Conservation (phyloP, 306 rosid genomes). For the Gastrolobium villosum region DNA sequence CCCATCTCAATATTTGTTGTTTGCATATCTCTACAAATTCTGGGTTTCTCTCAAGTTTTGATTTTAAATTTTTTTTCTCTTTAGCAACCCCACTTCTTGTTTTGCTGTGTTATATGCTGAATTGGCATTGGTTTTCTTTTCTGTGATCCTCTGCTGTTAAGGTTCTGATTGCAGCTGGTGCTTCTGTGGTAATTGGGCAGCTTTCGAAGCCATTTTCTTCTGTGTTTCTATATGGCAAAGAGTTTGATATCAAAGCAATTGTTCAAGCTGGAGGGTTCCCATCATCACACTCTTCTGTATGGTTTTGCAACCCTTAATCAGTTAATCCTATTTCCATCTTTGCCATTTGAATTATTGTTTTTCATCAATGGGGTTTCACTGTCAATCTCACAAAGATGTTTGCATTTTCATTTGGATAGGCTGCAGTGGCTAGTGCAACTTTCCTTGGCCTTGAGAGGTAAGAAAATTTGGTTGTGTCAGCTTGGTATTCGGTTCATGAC, state of each 20-base stretch:
- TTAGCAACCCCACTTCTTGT: neutral
- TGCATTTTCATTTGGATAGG: constrained; percentile 62
- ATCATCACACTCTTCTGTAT: constrained; percentile 93
- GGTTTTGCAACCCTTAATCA: constrained; percentile 29
- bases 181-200: constrained; percentile 81
- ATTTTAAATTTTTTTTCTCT: neutral
- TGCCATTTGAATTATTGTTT: constrained; percentile 18
- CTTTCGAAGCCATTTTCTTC: constrained; percentile 82
- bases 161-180: constrained; percentile 84
- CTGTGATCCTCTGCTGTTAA: constrained; percentile 27
- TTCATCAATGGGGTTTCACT: constrained; percentile 32
- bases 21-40: neutral
- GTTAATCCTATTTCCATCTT: neutral
- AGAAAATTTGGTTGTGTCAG: constrained; percentile 1
- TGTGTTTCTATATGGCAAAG: constrained; percentile 72
- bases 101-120: constrained; percentile 19
- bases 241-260: constrained; percentile 69
- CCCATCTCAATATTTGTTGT: constrained; percentile 22
- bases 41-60: constrained; percentile 43
- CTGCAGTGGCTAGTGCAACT: constrained; percentile 86
- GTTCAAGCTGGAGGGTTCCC: constrained; percentile 94
- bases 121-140: constrained; percentile 8
- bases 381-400: constrained; percentile 48
- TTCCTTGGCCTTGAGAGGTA: constrained; percentile 89
- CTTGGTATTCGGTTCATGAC: constrained; percentile 31